phyloP scores from a whole-genome alignment of 345 rosid species.

The Acer saccharum region DNA sequence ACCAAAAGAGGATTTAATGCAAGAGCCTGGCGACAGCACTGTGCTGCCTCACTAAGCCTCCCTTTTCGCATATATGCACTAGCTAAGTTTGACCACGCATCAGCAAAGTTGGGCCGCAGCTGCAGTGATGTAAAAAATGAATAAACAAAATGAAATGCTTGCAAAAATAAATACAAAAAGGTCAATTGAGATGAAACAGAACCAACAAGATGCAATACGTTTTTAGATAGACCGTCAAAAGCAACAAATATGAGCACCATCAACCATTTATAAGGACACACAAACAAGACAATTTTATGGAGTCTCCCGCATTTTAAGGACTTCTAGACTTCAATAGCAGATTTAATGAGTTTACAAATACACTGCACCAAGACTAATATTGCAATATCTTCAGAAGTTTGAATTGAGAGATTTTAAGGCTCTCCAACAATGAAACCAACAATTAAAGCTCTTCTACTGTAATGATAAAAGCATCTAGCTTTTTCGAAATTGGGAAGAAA shows the following conservation, averaged over 20 bases:
- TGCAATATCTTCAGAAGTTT: background rate
- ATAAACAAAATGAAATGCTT: background rate
- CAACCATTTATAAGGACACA: background rate
- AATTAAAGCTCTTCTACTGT: background rate
- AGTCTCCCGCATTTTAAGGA: background rate
- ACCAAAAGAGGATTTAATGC: constrained; percentile 91
- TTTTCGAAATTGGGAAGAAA: background rate
- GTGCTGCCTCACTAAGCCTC: constrained; percentile 89
- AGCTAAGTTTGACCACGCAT: constrained; percentile 98
- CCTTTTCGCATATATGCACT: constrained; percentile 99
- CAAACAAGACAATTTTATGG: background rate
- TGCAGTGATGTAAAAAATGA: constrained; percentile 33
- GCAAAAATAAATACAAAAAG: background rate
- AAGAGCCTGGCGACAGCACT: constrained; percentile 96
- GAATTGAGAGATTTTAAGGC: background rate
- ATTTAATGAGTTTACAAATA: background rate
- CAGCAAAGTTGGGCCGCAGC: constrained; percentile 96
- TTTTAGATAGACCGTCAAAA: background rate
- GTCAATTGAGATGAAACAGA: background rate
- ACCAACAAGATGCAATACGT: background rate
- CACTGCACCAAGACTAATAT: background rate
- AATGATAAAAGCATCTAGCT: background rate
- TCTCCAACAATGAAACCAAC: background rate
- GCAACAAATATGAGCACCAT: background rate
- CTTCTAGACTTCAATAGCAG: background rate